Evolutionary conservation across 352 stramenopile species (phyloP).

Genomic region (Phytophthora pluvialis): DNA sequence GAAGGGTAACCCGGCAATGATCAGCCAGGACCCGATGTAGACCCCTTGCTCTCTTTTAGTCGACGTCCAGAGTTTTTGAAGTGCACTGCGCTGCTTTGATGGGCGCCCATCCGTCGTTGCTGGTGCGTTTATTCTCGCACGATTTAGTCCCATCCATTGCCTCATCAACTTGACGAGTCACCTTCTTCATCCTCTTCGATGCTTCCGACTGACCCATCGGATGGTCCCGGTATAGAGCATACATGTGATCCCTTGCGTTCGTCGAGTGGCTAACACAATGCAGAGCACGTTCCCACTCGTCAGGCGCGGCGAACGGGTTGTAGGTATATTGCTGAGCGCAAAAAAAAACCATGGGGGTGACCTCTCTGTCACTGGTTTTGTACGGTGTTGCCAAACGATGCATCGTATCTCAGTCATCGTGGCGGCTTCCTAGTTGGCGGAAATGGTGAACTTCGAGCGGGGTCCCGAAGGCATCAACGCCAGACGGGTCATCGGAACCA

Average conservation of each 20-base stretch:
- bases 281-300: not conserved
- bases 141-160: not conserved
- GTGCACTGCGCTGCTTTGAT: not conserved
- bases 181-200: not conserved
- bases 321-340: not conserved
- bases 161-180: not conserved
- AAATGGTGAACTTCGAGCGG: not conserved
- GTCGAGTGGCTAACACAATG: not conserved
- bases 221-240: not conserved
- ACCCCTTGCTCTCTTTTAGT: not conserved
- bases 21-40: not conserved
- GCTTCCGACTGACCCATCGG: not conserved
- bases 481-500: not conserved
- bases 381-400: too few relatives aligned
- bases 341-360: not conserved
- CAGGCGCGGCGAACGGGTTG: not conserved
- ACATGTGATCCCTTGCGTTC: not conserved
- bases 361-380: too few relatives aligned
- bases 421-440: not conserved
- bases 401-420: too few relatives aligned
- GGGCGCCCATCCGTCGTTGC: too few relatives aligned
- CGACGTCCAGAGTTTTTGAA: not conserved
- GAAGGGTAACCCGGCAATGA: not conserved
- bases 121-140: not conserved
- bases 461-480: not conserved